Conservation (phyloP, 768 basidiomycete genomes). For the Auriscalpium orientale region DNA sequence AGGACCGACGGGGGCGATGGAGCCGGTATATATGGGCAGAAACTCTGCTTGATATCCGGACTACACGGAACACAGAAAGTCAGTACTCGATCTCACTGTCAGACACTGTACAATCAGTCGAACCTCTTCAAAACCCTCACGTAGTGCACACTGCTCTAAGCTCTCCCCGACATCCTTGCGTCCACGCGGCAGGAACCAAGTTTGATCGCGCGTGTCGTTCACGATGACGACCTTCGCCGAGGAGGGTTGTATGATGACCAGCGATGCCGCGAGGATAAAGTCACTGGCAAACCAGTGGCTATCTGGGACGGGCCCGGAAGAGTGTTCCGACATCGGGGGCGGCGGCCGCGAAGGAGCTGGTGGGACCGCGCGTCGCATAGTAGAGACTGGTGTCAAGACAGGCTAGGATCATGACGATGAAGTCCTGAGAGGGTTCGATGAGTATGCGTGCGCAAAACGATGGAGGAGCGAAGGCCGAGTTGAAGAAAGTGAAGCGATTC, state of each 20-base stretch:
- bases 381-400: too few relatives aligned
- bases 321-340: slow-evolving; percentile 28
- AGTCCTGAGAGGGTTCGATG: too few relatives aligned
- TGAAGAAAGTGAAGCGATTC: too few relatives aligned
- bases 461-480: too few relatives aligned
- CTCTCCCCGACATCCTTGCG: slow-evolving; percentile 62
- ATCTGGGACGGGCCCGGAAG: slow-evolving; percentile 34
- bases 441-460: too few relatives aligned
- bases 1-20: slow-evolving; percentile 28
- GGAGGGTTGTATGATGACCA: slow-evolving; percentile 56
- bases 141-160: slow-evolving; percentile 47
- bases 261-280: slow-evolving; percentile 53
- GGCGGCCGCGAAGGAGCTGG: not conserved
- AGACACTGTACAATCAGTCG: not conserved
- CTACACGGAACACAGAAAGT: slow-evolving; percentile 21
- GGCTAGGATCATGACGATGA: too few relatives aligned
- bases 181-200: slow-evolving; percentile 60
- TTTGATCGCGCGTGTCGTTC: slow-evolving; percentile 5
- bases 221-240: slow-evolving; percentile 48
- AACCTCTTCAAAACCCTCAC: slow-evolving; percentile 67
- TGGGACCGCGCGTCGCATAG: too few relatives aligned
- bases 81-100: too few relatives aligned
- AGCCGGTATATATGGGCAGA: slow-evolving; percentile 36
- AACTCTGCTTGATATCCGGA: slow-evolving; percentile 42
- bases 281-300: slow-evolving; percentile 41